Evolutionary conservation across 306 rosid genomes (phyloP).

Genomic region (Cotoneaster glaucophyllus): DNA sequence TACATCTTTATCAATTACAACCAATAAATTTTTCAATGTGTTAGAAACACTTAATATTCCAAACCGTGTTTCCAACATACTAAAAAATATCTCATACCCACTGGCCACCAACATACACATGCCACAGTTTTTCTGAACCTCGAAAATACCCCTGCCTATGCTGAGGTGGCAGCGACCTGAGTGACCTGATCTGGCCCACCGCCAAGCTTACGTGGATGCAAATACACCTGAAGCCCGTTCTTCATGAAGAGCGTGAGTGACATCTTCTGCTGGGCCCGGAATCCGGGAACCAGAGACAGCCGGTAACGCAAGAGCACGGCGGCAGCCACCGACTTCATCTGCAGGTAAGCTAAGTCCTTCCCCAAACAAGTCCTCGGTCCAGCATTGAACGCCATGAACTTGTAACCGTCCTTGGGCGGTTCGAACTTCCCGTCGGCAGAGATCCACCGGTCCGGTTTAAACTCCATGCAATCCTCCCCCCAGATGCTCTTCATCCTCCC

Average conservation of each 20-base stretch:
- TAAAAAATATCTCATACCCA: too few species aligned
- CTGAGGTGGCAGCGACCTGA: conserved; percentile 9
- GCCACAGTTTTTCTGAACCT: not conserved
- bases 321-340: conserved; percentile 87
- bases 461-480: conserved; percentile 93
- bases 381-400: conserved; percentile 81
- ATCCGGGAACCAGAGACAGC: conserved; percentile 67
- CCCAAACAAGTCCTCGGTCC: conserved; percentile 97
- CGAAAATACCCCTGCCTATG: conserved; percentile 19
- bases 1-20: not conserved
- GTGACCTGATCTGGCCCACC: not conserved
- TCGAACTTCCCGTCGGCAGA: conserved; percentile 59
- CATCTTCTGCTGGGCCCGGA: conserved; percentile 84
- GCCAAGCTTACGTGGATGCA: conserved; percentile 59
- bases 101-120: too few species aligned
- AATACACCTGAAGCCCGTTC: conserved; percentile 61
- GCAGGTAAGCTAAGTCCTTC: conserved; percentile 89
- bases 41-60: too few species aligned
- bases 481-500: conserved; percentile 86
- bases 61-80: too few species aligned
- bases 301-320: conserved; percentile 82
- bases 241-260: conserved; percentile 86
- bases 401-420: conserved; percentile 62
- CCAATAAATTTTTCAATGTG: too few species aligned
- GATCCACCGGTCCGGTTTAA: conserved; percentile 87